phyloP scores from a whole-genome alignment of 352 stramenopile species.

The Thalassiosira exigua region DNA sequence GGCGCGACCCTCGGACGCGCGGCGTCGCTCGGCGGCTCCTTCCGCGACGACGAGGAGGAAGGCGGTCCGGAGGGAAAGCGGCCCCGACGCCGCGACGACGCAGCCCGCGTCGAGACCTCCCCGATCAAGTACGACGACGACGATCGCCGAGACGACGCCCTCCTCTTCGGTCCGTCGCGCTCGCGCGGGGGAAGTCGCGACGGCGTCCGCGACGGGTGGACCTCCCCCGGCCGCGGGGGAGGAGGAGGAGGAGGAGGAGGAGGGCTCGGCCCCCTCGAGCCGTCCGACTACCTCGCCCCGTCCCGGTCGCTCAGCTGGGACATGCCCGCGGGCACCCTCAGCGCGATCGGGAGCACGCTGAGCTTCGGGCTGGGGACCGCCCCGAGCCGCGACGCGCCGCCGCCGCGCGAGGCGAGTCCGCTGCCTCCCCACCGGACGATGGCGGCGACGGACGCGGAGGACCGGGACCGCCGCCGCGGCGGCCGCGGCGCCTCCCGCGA shows the following conservation, averaged over 20 bases:
- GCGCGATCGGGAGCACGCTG: constrained; percentile 28
- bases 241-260: too few relatives aligned
- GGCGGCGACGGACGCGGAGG: too few relatives aligned
- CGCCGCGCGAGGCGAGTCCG: not conserved
- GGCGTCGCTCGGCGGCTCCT: not conserved
- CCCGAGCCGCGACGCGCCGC: not conserved
- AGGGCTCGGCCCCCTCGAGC: too few relatives aligned
- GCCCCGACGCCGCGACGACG: too few relatives aligned
- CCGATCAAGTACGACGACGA: not conserved
- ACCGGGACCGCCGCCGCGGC: too few relatives aligned
- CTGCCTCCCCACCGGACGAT: not conserved
- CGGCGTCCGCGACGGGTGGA: not conserved
- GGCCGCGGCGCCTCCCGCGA: not conserved
- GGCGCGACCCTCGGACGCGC: not conserved
- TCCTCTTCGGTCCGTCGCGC: not conserved
- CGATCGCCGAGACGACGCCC: not conserved
- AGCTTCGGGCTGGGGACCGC: constrained; percentile 17
- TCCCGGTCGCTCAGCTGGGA: constrained; percentile 36
- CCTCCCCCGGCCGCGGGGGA: not conserved
- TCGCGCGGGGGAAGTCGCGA: not conserved
- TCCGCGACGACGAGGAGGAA: not conserved
- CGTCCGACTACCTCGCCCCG: not conserved
- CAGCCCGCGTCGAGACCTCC: not conserved
- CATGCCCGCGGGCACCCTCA: constrained; percentile 29
- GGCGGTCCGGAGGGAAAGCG: not conserved